Base-by-base conservation (phyloP, 2,329 filamentous ascomycete species). In the Sclerotinia nivalis region DNA sequence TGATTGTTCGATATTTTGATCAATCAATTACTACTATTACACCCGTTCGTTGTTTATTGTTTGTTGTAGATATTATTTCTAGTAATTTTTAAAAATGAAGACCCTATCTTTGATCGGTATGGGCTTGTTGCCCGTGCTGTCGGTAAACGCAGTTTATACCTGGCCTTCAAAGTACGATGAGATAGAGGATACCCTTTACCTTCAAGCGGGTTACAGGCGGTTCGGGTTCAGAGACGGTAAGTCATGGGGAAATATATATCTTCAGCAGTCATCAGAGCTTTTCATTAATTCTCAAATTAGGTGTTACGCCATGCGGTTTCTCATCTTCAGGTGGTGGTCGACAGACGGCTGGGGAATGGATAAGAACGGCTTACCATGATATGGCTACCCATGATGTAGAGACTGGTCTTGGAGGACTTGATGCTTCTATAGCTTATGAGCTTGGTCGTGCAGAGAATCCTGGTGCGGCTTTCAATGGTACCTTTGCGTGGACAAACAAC, bases 351-450 rank as follows among this genome's bases (percentile, higher is more conserved):
- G 86, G 86, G 7, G 86, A 89, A 76, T 89, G 87, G 87, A 78
- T 89, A 49, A 82, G 87, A 45, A 83, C 84, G 8, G 86, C 83
- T 31, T 89, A 89, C 72, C 88, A 89, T 77, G 87, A 89, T 75
- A 86, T 87, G 82, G 81, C 86, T 6, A 87, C 86, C 2, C 83
- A 81, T 37, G 86, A 85, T 73, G 77, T 74, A 8, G 60, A 68
- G 2, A 67, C 52, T 34, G 65, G 55, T 4, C 66, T 47, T 1
- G 87, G 87, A 52, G 88, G 87, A 1, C 69, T 89, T 34, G 88
- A 90, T 74, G 87, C 80, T 18, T 72, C 71, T 43, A 68, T 74
- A 52, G 71, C 72, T 5, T 71, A 62, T 50, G 71, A 76, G 47
- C 62, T 69, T 25, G 69, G 64, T 13, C 66, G 75, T 65, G 49